phyloP scores from a whole-genome alignment of 1,139 yeast genomes.

The Lizanozyma gosingica region DNA sequence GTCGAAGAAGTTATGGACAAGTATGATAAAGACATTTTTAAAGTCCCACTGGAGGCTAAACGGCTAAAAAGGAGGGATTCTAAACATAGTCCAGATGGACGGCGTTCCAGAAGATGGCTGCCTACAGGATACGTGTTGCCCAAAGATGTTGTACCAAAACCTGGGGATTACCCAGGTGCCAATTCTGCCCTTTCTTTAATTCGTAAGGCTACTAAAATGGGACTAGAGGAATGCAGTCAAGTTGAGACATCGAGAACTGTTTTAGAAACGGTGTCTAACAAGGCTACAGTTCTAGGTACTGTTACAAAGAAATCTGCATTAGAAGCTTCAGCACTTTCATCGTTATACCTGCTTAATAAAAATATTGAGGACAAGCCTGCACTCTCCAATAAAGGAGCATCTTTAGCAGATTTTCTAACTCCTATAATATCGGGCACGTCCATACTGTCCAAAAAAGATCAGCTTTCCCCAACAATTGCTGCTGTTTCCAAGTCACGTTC shows the following conservation, averaged over 20 bases:
- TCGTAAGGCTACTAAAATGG: not conserved
- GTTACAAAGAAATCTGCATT: not conserved
- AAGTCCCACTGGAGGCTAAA: constrained; percentile 7
- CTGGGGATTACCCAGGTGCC: not conserved
- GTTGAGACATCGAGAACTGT: not conserved
- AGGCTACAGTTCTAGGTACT: not conserved
- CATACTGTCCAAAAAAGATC: not conserved
- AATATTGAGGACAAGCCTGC: not conserved
- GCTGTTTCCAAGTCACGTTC: not conserved
- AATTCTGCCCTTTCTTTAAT: not conserved
- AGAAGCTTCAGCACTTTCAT: not conserved
- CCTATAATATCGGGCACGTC: not conserved
- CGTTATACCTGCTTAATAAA: not conserved
- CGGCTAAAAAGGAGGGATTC: not conserved
- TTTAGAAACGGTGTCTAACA: not conserved
- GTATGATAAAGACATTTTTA: constrained; percentile 51
- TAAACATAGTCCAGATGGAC: not conserved
- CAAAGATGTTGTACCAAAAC: not conserved
- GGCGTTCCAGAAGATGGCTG: not conserved
- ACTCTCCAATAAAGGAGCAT: not conserved
- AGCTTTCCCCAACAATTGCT: not conserved
- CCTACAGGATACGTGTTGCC: not conserved
- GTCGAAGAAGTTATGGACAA: constrained; percentile 46
- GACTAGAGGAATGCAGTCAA: not conserved
- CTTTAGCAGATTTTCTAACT: not conserved